Conservation (phyloP, 2,329 filamentous ascomycete species). For the Diatrype stigma region DNA sequence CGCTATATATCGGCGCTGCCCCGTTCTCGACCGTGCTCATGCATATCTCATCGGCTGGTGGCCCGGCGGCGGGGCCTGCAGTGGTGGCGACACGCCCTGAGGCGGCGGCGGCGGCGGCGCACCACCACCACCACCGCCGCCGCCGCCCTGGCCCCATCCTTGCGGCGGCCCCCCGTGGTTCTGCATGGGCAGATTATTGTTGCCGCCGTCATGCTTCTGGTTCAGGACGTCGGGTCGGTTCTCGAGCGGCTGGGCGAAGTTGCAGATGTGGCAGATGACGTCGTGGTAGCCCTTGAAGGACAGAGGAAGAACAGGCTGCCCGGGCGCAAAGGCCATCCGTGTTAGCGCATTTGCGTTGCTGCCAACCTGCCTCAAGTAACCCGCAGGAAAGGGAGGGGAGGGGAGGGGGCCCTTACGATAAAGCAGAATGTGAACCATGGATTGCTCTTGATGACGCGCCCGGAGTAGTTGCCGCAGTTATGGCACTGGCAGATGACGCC, state of each 20-base stretch:
- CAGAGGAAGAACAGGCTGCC: conserved; percentile 66
- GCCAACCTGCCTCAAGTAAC: not conserved
- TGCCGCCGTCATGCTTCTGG: conserved; percentile 41
- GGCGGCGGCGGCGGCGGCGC: conserved; percentile 7
- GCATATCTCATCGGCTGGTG: not conserved
- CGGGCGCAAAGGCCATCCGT: not conserved
- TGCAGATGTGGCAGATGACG: conserved; percentile 70
- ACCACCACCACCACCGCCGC: not conserved
- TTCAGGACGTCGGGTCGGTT: conserved; percentile 52
- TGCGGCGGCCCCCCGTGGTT: conserved; percentile 26
- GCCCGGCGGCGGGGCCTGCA: too few relatives aligned
- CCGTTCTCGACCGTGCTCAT: not conserved
- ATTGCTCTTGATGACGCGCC: conserved; percentile 56
- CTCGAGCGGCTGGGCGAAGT: conserved; percentile 65
- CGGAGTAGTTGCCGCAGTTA: conserved; percentile 63
- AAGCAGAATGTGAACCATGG: conserved; percentile 81
- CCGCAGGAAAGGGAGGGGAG: not conserved
- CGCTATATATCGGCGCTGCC: not conserved
- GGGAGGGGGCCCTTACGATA: conserved; percentile 44
- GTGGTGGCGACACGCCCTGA: conserved; percentile 5
- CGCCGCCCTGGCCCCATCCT: conserved; percentile 22
- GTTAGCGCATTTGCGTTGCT: conserved; percentile 12
- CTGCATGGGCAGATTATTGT: conserved; percentile 33
- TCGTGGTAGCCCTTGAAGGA: conserved; percentile 64
- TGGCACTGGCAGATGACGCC: conserved; percentile 59